A percentile compares a stretch with the other conserved stretches of the same genome.
phyloP scores from a whole-genome alignment of 805 yeast genomes.

The Wickerhamiella parazyma region DNA sequence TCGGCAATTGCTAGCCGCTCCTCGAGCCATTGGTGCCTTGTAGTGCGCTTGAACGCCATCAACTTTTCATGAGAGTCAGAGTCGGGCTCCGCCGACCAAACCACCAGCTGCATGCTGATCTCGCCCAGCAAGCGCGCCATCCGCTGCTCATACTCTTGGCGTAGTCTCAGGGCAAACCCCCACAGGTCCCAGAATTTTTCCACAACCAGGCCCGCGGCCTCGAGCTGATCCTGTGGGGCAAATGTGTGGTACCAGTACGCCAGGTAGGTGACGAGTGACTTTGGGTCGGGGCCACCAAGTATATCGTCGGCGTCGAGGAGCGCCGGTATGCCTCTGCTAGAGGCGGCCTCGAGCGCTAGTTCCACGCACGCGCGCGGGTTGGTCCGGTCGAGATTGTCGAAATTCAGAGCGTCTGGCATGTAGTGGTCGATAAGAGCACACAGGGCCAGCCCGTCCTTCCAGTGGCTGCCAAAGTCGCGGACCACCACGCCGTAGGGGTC shows the following conservation, averaged over 20 bases:
- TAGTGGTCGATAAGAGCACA: constrained; percentile 33
- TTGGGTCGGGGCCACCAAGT: constrained; percentile 42
- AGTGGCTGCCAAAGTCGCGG: constrained; percentile 39
- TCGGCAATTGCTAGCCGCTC: constrained; percentile 28
- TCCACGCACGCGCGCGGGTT: constrained; percentile 26
- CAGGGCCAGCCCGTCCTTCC: constrained; percentile 41
- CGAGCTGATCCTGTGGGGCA: constrained; percentile 26
- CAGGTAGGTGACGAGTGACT: constrained; percentile 42
- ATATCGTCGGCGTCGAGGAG: constrained; percentile 45
- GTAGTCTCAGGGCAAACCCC: constrained; percentile 23
- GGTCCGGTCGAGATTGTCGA: constrained; percentile 21
- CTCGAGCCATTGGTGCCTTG: constrained; percentile 28
- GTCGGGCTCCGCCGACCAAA: constrained; percentile 21
- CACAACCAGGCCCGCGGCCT: constrained; percentile 28
- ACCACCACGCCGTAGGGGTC: constrained; percentile 30
- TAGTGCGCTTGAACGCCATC: constrained; percentile 20
- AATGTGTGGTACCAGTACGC: constrained; percentile 45
- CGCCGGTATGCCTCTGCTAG: constrained; percentile 36
- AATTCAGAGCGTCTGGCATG: constrained; percentile 31
- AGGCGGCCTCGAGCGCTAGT: constrained; percentile 32
- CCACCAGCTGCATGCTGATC: constrained; percentile 15
- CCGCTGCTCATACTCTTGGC: constrained; percentile 25
- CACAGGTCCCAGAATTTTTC: constrained; percentile 28
- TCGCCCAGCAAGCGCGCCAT: constrained; percentile 21
- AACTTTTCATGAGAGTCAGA: constrained; percentile 22